Percentiles rank a stretch among this genome's conserved stretches.
These are phyloP conservation scores for Gastrodia elata DNA, from an alignment of 106 monocot genomes.

Conservation along the genomic window DNA sequence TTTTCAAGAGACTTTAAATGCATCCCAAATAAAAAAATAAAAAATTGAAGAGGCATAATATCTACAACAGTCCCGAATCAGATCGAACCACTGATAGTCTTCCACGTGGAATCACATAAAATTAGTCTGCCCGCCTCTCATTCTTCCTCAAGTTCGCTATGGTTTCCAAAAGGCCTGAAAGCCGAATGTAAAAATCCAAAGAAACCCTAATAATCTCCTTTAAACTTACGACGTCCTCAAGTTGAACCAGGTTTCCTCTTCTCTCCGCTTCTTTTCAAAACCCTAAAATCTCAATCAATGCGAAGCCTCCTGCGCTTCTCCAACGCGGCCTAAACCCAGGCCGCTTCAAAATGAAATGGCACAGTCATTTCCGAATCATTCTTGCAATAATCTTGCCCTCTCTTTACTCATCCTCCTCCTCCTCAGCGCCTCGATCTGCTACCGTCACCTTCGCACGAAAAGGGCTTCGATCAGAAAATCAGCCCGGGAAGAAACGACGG, in stretches of 20 bases:
- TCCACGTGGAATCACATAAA: background rate
- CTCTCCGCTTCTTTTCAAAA: background rate
- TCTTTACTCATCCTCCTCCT: slow-evolving; percentile 18
- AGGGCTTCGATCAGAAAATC: background rate
- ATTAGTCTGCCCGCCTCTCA: too few species aligned
- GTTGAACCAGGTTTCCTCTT: background rate
- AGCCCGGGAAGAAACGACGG: background rate
- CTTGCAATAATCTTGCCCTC: background rate
- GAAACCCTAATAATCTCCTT: background rate
- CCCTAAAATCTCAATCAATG: background rate
- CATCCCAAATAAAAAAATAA: too few species aligned
- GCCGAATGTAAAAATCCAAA: too few species aligned
- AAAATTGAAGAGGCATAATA: too few species aligned
- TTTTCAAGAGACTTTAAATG: too few species aligned
- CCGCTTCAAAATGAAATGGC: background rate
- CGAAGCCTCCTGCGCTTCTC: background rate
- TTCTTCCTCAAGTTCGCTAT: too few species aligned
- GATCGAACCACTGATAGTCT: background rate
- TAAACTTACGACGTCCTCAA: background rate
- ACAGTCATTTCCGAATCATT: background rate
- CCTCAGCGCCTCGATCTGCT: background rate
- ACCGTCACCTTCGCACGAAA: slow-evolving; percentile 7
- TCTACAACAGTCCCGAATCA: too few species aligned
- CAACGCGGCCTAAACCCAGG: background rate
- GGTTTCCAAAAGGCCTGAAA: too few species aligned